Percentiles rank a stretch among this genome's conserved stretches.
Evolutionary conservation across 139 green algal genomes (phyloP).

Genomic region (Picochlorum sp.): DNA sequence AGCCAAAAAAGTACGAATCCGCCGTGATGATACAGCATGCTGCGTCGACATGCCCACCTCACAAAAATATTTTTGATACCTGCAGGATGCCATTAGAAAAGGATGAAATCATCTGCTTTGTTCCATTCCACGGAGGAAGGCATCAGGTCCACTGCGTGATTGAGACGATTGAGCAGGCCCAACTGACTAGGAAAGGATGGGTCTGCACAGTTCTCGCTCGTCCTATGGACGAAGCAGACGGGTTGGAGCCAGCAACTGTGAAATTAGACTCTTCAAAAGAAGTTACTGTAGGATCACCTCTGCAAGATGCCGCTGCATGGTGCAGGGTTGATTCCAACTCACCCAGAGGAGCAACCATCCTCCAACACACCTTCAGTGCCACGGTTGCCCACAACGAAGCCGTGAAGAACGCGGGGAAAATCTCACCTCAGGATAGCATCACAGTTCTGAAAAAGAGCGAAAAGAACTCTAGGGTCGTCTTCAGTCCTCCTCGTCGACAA

Average conservation of each 20-base stretch:
- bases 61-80: neutral
- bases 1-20: neutral
- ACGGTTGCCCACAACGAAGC: neutral
- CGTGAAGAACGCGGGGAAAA: neutral
- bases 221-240: neutral
- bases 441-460: neutral
- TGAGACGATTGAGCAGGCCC: neutral
- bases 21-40: neutral
- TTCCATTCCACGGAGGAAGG: neutral
- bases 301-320: neutral
- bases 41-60: too few species aligned
- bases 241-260: neutral
- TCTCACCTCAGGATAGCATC: constrained; percentile 1
- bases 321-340: neutral
- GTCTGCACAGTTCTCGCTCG: neutral
- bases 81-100: neutral
- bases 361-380: neutral
- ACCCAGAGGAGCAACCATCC: neutral
- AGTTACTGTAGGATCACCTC: neutral
- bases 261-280: neutral
- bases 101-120: constrained; percentile 1
- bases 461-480: neutral
- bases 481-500: neutral
- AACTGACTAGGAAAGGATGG: neutral
- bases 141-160: neutral